These are phyloP conservation scores for Aspergillus felis DNA, from an alignment of 2,329 filamentous ascomycete species.

Conservation along the genomic window DNA sequence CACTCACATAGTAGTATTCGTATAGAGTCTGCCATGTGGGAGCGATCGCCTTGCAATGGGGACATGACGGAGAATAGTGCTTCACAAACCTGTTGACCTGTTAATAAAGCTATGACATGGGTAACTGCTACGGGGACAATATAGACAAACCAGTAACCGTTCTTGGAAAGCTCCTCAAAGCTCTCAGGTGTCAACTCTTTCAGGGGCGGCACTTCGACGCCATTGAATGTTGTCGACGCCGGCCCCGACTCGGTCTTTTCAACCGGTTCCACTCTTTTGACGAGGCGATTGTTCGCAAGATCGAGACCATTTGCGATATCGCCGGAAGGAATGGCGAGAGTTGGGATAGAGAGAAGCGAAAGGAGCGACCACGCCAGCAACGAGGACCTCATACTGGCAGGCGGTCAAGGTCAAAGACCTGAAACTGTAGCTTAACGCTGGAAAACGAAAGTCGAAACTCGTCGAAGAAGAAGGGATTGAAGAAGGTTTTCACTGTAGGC, in stretches of 20 bases:
- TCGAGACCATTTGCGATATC: conserved; percentile 9
- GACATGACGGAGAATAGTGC: conserved; percentile 51
- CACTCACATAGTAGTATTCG: conserved; percentile 73
- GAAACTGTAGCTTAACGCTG: conserved; percentile 11
- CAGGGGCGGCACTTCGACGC: conserved; percentile 48
- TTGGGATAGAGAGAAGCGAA: conserved; percentile 33
- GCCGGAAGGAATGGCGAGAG: conserved; percentile 27
- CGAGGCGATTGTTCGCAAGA: conserved; percentile 18
- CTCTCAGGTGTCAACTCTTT: conserved; percentile 46
- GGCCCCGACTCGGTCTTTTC: conserved; percentile 14
- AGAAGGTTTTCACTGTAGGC: conserved; percentile 26
- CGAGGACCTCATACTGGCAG: conserved; percentile 35
- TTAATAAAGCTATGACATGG: conserved; percentile 12
- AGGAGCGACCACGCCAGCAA: conserved; percentile 36
- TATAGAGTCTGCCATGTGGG: conserved; percentile 89
- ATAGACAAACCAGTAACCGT: conserved; percentile 49
- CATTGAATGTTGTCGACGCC: conserved; percentile 48
- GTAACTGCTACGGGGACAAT: not conserved
- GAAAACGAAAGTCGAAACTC: conserved; percentile 16
- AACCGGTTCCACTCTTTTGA: conserved; percentile 23
- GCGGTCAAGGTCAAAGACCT: conserved; percentile 15
- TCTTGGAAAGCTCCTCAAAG: conserved; percentile 47
- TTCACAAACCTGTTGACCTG: conserved; percentile 46
- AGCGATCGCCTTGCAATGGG: conserved; percentile 74
- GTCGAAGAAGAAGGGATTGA: conserved; percentile 15